A percentile compares a stretch with the other conserved stretches of the same genome.
phyloP scores from a whole-genome alignment of 176 grass and related monocot species.

The Microstegium vimineum region DNA sequence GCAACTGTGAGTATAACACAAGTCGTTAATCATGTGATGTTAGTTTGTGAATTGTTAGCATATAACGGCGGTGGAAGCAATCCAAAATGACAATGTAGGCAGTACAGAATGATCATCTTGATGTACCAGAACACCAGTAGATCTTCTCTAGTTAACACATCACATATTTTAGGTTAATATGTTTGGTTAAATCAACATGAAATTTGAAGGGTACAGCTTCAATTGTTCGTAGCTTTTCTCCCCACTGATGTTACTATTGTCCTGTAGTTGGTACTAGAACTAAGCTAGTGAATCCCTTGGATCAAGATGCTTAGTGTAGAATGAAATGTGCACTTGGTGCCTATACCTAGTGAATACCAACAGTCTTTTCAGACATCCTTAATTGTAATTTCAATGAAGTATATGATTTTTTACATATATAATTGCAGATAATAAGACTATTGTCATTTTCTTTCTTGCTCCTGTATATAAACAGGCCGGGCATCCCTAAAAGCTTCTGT shows the following conservation, averaged over 20 bases:
- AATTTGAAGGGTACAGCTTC: not conserved
- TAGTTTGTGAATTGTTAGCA: constrained; percentile 8
- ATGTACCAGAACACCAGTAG: not conserved
- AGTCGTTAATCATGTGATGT: too few species aligned
- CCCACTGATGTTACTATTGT: not conserved
- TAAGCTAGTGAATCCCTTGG: constrained; percentile 9
- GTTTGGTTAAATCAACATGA: not conserved
- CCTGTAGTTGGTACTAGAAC: not conserved
- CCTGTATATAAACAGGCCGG: not conserved
- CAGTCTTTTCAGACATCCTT: not conserved
- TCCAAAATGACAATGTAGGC: not conserved
- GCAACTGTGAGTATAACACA: too few species aligned
- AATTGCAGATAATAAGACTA: not conserved
- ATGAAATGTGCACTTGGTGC: not conserved
- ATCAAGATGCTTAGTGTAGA: not conserved
- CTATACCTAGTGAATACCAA: too few species aligned
- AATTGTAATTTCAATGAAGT: not conserved
- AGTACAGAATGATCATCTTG: not conserved
- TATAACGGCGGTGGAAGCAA: not conserved
- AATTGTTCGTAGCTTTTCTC: not conserved
- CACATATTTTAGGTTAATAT: not conserved
- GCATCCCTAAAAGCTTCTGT: not conserved
- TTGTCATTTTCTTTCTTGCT: not conserved
- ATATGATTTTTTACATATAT: not conserved
- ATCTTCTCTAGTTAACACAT: not conserved